Conservation (phyloP, 140 eudicot genomes). For the Ambrosia hybrid region DNA sequence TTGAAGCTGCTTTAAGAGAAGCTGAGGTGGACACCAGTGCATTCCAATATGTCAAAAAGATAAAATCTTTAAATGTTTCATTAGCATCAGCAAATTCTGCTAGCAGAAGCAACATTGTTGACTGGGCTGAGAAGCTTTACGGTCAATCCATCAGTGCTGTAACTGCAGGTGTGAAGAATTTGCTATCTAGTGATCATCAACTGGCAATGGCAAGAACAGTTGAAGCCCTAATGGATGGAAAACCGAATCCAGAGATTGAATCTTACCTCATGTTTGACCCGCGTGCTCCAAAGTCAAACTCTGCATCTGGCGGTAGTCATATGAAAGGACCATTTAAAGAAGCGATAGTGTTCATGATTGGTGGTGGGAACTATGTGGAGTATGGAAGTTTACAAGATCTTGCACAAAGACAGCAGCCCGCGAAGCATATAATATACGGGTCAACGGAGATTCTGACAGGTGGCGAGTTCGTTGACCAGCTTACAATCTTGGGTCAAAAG, state of each 20-base stretch:
- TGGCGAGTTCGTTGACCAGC: constrained; percentile 90
- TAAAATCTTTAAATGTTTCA: constrained; percentile 73
- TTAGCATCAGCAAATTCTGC: constrained; percentile 84
- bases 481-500: constrained; percentile 78
- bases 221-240: constrained; percentile 94
- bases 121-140: constrained; percentile 93
- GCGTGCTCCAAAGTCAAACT: constrained; percentile 89
- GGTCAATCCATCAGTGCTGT: constrained; percentile 98
- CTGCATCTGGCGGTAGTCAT: constrained; percentile 56
- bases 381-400: constrained; percentile 87
- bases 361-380: constrained; percentile 94
- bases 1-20: constrained; percentile 76
- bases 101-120: constrained; percentile 84
- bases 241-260: constrained; percentile 82
- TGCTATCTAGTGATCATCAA: constrained; percentile 81
- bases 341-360: constrained; percentile 93
- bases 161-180: constrained; percentile 90
- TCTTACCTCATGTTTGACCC: constrained; percentile 84
- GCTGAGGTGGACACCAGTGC: constrained; percentile 91
- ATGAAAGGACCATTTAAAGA: constrained; percentile 89
- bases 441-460: constrained; percentile 89
- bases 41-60: constrained; percentile 88
- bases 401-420: constrained; percentile 67
- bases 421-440: constrained; percentile 78
- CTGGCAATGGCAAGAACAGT: constrained; percentile 80